Evolutionary conservation across 441 rosid genomes (phyloP).

Genomic region (Adansonia rubrostipa): DNA sequence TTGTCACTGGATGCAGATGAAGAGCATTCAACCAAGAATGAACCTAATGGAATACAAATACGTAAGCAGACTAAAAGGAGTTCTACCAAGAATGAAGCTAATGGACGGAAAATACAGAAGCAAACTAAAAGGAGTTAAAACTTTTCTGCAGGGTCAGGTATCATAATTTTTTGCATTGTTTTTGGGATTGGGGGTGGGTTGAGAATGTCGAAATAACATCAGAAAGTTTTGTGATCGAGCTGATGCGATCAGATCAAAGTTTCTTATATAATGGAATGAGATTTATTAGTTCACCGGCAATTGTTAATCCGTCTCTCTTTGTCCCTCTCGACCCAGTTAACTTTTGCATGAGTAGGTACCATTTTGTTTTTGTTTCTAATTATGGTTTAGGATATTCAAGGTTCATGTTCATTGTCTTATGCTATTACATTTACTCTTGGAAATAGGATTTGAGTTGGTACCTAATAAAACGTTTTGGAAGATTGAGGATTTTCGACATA

Average conservation of each 20-base stretch:
- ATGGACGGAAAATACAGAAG: not conserved
- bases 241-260: not conserved
- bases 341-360: not conserved
- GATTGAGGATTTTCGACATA: no score
- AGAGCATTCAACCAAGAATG: constrained; percentile 8
- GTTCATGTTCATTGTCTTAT: not conserved
- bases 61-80: not conserved
- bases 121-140: not conserved
- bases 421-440: not conserved
- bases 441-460: no score
- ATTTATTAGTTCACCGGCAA: not conserved
- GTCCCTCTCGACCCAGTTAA: not conserved
- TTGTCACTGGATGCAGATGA: constrained; percentile 32
- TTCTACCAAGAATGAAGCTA: not conserved
- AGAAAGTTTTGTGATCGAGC: not conserved
- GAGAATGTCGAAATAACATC: not conserved
- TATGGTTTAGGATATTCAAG: not conserved
- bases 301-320: not conserved
- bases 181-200: not conserved
- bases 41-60: not conserved
- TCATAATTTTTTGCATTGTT: not conserved
- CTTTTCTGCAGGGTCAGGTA: not conserved
- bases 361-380: not conserved
- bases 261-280: not conserved
- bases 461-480: no score